phyloP scores from a whole-genome alignment of 2,329 filamentous ascomycete species.

The Pleochaeta shiraiana region DNA sequence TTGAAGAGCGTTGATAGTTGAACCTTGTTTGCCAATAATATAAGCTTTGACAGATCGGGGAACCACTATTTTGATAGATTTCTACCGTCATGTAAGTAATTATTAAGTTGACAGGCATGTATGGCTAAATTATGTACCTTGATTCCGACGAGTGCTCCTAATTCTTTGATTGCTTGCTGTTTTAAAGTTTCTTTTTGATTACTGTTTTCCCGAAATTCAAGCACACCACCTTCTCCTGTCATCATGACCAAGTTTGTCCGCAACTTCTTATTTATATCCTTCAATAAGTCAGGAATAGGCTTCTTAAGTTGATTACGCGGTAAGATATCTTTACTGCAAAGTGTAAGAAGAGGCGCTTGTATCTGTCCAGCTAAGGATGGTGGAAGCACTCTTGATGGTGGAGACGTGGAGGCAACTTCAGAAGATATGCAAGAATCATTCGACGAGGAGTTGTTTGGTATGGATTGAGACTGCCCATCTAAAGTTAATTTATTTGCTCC shows the following conservation, averaged over 20 bases:
- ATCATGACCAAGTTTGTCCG: constrained; percentile 68
- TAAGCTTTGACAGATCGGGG: constrained; percentile 66
- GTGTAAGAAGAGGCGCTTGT: constrained; percentile 51
- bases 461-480: constrained; percentile 12
- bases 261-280: constrained; percentile 81
- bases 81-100: constrained; percentile 20
- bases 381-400: constrained; percentile 15
- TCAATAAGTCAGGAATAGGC: constrained; percentile 63
- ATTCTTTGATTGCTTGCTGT: constrained; percentile 70
- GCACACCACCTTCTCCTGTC: constrained; percentile 44
- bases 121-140: constrained; percentile 35
- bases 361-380: constrained; percentile 57
- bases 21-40: constrained; percentile 83
- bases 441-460: constrained; percentile 32
- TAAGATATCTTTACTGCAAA: constrained; percentile 47
- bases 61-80: constrained; percentile 53
- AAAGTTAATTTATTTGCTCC: constrained; percentile 40
- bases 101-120: not conserved
- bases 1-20: constrained; percentile 75
- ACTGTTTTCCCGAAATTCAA: constrained; percentile 70
- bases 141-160: constrained; percentile 68
- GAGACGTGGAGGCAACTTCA: constrained; percentile 12
- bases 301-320: constrained; percentile 62
- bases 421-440: constrained; percentile 26
- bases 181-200: constrained; percentile 50